These are phyloP conservation scores for Paramyrothecium sp. DNA, from an alignment of 2,329 filamentous ascomycete genomes.

Conservation along the genomic window DNA sequence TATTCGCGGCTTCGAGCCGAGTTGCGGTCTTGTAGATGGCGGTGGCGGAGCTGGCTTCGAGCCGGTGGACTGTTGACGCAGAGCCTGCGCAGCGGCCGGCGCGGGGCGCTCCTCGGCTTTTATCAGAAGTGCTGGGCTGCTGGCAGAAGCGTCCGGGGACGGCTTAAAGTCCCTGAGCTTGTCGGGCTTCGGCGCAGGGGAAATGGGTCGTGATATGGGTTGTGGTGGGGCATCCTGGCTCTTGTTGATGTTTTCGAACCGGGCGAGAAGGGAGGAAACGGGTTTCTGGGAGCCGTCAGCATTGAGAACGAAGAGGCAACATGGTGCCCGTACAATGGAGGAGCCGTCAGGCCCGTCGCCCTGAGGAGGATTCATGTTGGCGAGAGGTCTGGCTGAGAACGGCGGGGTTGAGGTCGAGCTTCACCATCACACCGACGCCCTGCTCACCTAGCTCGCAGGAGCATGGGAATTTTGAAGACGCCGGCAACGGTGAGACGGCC, in stretches of 20 bases:
- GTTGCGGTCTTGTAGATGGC: slow-evolving; percentile 20
- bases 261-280: slow-evolving; percentile 76
- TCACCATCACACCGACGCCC: slow-evolving; percentile 34
- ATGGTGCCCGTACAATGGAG: slow-evolving; percentile 60
- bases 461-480: slow-evolving; percentile 13
- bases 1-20: slow-evolving; percentile 19
- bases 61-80: slow-evolving; percentile 12
- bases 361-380: slow-evolving; percentile 27
- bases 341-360: slow-evolving; percentile 69
- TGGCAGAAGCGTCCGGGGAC: slow-evolving; percentile 28
- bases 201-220: slow-evolving; percentile 30
- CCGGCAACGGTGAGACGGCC: slow-evolving; percentile 1
- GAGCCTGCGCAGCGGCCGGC: slow-evolving; percentile 14
- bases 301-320: background rate
- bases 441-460: slow-evolving; percentile 23
- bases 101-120: slow-evolving; percentile 25
- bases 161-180: slow-evolving; percentile 39
- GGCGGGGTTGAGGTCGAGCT: slow-evolving; percentile 25
- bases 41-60: slow-evolving; percentile 7
- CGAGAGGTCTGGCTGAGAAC: slow-evolving; percentile 21
- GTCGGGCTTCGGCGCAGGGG: slow-evolving; percentile 41
- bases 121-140: slow-evolving; percentile 28
- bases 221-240: slow-evolving; percentile 16
- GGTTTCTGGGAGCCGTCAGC: slow-evolving; percentile 58
- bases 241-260: slow-evolving; percentile 71